Conservation (phyloP, 2,329 filamentous ascomycete genomes). For the Graphium sp. region DNA sequence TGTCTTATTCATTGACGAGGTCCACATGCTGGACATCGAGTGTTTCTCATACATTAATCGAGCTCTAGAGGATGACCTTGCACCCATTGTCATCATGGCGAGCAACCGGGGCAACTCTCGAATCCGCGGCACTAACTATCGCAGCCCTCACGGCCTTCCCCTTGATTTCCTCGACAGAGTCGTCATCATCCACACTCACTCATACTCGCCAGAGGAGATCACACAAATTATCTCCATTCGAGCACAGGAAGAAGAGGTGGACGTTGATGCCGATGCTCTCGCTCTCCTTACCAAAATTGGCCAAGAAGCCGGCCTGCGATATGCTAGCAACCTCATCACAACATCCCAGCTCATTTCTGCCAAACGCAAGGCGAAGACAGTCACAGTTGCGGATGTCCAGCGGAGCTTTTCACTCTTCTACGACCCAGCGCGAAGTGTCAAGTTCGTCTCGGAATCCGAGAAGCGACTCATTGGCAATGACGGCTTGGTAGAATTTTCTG, state of each 20-base stretch:
- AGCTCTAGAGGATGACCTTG: conserved; percentile 83
- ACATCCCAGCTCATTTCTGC: conserved; percentile 76
- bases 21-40: conserved; percentile 99
- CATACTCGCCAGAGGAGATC: conserved; percentile 72
- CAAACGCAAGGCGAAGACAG: conserved; percentile 73
- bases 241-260: conserved; percentile 90
- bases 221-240: conserved; percentile 84
- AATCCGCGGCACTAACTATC: conserved; percentile 87
- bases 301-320: conserved; percentile 77
- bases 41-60: conserved; percentile 99
- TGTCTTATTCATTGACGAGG: conserved; percentile 95
- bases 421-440: conserved; percentile 72
- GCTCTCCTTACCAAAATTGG: conserved; percentile 92
- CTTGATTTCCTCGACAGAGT: conserved; percentile 93
- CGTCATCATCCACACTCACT: conserved; percentile 86
- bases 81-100: conserved; percentile 97
- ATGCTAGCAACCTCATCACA: conserved; percentile 95
- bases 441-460: conserved; percentile 81
- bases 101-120: conserved; percentile 86
- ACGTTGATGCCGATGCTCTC: conserved; percentile 75
- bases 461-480: conserved; percentile 83
- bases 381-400: conserved; percentile 77
- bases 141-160: conserved; percentile 81
- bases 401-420: conserved; percentile 90
- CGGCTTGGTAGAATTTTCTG: conserved; percentile 58